Conservation (phyloP, 2,329 filamentous ascomycete genomes). For the Sclerotinia glacialis region DNA sequence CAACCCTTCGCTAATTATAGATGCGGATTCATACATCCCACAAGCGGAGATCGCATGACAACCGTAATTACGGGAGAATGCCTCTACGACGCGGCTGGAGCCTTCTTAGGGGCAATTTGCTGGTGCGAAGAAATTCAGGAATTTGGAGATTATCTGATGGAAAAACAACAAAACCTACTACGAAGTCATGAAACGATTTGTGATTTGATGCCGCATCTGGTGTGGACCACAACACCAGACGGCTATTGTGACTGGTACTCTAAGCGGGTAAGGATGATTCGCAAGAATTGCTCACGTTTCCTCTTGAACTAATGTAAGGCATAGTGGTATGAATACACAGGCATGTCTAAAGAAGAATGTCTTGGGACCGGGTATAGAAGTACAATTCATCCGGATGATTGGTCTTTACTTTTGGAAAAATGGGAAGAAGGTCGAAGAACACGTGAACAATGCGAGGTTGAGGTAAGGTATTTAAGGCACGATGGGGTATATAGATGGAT, state of each 20-base stretch:
- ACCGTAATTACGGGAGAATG: constrained; percentile 29
- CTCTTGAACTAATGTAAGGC: background rate
- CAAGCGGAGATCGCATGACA: constrained; percentile 25
- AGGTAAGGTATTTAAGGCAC: constrained; percentile 30
- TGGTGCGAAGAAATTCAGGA: constrained; percentile 31
- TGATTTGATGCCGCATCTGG: constrained; percentile 32
- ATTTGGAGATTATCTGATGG: constrained; percentile 26
- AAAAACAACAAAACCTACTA: constrained; percentile 24
- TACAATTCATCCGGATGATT: constrained; percentile 29
- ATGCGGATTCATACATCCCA: constrained; percentile 28
- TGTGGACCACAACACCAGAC: constrained; percentile 29
- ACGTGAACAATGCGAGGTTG: constrained; percentile 25
- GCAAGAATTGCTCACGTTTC: background rate
- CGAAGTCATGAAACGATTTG: constrained; percentile 32
- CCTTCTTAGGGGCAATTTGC: constrained; percentile 32
- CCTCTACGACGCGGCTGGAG: constrained; percentile 33
- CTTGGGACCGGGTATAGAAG: constrained; percentile 23
- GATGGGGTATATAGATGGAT: constrained; percentile 35
- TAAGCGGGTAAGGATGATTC: constrained; percentile 24
- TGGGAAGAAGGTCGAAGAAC: constrained; percentile 21
- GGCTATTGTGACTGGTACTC: constrained; percentile 32
- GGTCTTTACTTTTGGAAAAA: constrained; percentile 20
- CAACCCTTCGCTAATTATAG: constrained; percentile 24
- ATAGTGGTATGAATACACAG: constrained; percentile 35
- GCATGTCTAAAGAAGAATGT: constrained; percentile 27